A percentile compares a stretch with the other conserved stretches of the same genome.
phyloP scores from a whole-genome alignment of 2,329 filamentous ascomycete species.

The Fusarium protoensiforme region DNA sequence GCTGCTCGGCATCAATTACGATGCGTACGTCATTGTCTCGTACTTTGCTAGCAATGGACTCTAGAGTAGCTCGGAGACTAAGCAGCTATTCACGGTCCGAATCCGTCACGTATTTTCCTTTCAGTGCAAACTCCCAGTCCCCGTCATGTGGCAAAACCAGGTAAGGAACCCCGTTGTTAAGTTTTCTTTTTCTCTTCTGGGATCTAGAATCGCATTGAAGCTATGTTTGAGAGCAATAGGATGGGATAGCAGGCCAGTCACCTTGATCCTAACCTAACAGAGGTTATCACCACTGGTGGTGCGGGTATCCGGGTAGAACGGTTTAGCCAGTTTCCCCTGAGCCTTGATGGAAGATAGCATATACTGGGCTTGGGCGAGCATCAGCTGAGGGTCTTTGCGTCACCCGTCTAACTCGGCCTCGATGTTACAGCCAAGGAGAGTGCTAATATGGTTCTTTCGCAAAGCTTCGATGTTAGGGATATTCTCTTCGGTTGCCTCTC shows the following conservation, averaged over 20 bases:
- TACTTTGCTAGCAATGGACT: slow-evolving; percentile 26
- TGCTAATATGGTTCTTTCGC: slow-evolving; percentile 21
- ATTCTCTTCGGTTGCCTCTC: slow-evolving; percentile 18
- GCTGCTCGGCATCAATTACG: slow-evolving; percentile 35
- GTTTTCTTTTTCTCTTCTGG: slow-evolving; percentile 15
- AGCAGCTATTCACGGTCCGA: slow-evolving; percentile 25
- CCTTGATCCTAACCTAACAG: slow-evolving; percentile 33
- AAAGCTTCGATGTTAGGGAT: slow-evolving; percentile 32
- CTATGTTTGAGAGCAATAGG: slow-evolving; percentile 23
- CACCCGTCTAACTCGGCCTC: slow-evolving; percentile 34
- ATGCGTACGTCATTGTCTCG: slow-evolving; percentile 31
- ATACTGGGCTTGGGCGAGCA: slow-evolving; percentile 22
- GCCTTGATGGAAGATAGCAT: slow-evolving; percentile 29
- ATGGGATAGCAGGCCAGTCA: slow-evolving; percentile 31
- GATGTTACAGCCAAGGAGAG: slow-evolving; percentile 36
- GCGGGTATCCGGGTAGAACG: slow-evolving; percentile 13
- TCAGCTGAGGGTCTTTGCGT: slow-evolving; percentile 36
- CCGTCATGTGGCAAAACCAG: slow-evolving; percentile 34
- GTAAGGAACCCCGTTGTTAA: slow-evolving; percentile 31
- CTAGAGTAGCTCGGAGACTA: slow-evolving; percentile 14
- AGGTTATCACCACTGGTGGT: slow-evolving; percentile 25
- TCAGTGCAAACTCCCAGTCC: slow-evolving; percentile 32
- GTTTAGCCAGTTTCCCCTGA: slow-evolving; percentile 24
- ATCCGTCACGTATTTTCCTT: slow-evolving; percentile 20
- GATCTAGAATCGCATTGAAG: slow-evolving; percentile 28